These are phyloP conservation scores for Helichrysum umbraculigerum DNA, from an alignment of 129 eudicot species.

Conservation along the genomic window DNA sequence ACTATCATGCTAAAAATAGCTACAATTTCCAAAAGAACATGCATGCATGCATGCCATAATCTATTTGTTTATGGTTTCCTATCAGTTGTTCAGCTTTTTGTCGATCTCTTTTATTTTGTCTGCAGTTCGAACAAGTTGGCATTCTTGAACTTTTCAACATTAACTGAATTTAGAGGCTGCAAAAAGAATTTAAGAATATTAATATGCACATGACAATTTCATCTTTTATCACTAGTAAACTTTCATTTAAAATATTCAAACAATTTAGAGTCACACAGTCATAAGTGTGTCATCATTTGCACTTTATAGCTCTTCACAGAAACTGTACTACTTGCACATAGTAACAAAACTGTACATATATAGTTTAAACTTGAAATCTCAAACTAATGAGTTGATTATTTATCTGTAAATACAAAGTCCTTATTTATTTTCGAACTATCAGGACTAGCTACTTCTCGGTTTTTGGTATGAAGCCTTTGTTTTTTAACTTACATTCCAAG, in stretches of 20 bases:
- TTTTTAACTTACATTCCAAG: conserved; percentile 42
- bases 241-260: neutral
- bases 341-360: neutral
- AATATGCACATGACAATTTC: neutral
- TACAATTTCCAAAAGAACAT: too few species aligned
- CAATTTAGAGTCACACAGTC: conserved; percentile 20
- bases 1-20: too few species aligned
- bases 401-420: conserved; percentile 26
- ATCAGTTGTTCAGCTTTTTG: neutral
- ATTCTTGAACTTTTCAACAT: neutral
- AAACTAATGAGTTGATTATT: too few species aligned
- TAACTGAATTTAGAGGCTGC: neutral
- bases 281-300: conserved; percentile 22
- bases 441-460: conserved; percentile 21
- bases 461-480: conserved; percentile 33
- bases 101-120: conserved; percentile 12
- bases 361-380: conserved; percentile 1
- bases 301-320: neutral
- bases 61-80: too few species aligned
- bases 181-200: neutral
- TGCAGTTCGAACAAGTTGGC: conserved; percentile 1
- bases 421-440: conserved; percentile 24
- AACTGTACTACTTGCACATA: neutral
- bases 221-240: conserved; percentile 16
- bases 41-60: too few species aligned